Evolutionary conservation across 2,329 filamentous ascomycete genomes (phyloP).

Genomic region (Torrubiellomyces zombiae): DNA sequence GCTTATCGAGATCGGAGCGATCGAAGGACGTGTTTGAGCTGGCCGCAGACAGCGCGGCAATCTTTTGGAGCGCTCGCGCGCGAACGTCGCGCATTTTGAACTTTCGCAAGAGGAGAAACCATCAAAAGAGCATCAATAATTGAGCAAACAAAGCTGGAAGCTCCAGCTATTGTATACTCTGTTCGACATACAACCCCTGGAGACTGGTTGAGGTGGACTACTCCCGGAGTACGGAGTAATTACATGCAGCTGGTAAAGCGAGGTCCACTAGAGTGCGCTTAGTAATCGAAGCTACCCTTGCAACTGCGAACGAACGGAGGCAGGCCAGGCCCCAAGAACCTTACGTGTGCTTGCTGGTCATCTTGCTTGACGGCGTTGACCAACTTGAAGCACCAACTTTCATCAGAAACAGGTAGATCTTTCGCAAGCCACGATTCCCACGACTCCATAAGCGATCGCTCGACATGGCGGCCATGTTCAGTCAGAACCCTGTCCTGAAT

Average conservation of each 20-base stretch:
- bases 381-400: slow-evolving; percentile 5
- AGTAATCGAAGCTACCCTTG: slow-evolving; percentile 24
- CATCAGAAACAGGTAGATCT: background rate
- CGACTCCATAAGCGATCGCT: too few relatives aligned
- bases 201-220: too few relatives aligned
- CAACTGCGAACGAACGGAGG: slow-evolving; percentile 2
- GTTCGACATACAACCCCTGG: too few relatives aligned
- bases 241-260: too few relatives aligned
- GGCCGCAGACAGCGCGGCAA: slow-evolving; percentile 43
- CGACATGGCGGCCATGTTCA: slow-evolving; percentile 50
- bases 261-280: too few relatives aligned
- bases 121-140: background rate
- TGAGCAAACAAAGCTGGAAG: too few relatives aligned
- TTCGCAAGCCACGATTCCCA: too few relatives aligned
- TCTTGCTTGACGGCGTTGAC: too few relatives aligned
- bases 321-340: slow-evolving; percentile 36
- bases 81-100: slow-evolving; percentile 42
- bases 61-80: slow-evolving; percentile 46
- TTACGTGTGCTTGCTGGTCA: slow-evolving; percentile 21
- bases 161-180: too few relatives aligned
- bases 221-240: too few relatives aligned
- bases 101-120: slow-evolving; percentile 1
- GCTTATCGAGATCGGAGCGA: slow-evolving; percentile 43
- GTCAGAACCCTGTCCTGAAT: slow-evolving; percentile 52
- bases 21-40: slow-evolving; percentile 37